Conservation (phyloP, 805 yeast genomes). For the Candida rishiriensis region DNA sequence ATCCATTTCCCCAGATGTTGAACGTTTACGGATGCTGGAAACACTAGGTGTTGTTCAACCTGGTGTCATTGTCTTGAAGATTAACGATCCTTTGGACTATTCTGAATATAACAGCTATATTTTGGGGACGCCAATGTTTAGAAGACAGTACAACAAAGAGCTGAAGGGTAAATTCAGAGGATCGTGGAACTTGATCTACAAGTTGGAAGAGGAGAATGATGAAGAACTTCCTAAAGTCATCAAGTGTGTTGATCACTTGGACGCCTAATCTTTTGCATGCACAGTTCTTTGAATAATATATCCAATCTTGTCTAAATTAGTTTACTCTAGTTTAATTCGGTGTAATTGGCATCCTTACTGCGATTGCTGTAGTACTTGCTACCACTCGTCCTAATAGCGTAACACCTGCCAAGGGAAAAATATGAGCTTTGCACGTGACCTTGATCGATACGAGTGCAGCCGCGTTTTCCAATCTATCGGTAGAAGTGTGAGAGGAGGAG, state of each 20-base stretch:
- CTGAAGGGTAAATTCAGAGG: constrained; percentile 11
- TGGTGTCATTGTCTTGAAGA: constrained; percentile 10
- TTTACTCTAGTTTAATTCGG: too few species aligned
- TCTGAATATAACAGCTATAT: constrained; percentile 13
- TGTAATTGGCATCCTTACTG: too few species aligned
- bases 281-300: too few species aligned
- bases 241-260: constrained; percentile 4
- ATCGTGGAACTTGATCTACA: constrained; percentile 22
- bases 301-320: neutral
- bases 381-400: too few species aligned
- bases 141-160: constrained; percentile 5
- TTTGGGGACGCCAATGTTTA: constrained; percentile 17
- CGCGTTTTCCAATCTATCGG: too few species aligned
- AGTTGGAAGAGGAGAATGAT: neutral
- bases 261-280: neutral
- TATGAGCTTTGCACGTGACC: too few species aligned
- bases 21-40: constrained; percentile 17
- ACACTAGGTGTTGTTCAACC: constrained; percentile 20
- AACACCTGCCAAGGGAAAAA: too few species aligned
- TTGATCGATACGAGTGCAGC: constrained; percentile 4
- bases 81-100: constrained; percentile 5
- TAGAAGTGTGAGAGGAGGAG: too few species aligned
- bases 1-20: constrained; percentile 7
- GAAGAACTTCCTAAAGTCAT: neutral
- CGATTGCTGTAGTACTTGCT: too few species aligned